Conservation (phyloP, 768 basidiomycete species). For the Pleurotus tuber-regium region DNA sequence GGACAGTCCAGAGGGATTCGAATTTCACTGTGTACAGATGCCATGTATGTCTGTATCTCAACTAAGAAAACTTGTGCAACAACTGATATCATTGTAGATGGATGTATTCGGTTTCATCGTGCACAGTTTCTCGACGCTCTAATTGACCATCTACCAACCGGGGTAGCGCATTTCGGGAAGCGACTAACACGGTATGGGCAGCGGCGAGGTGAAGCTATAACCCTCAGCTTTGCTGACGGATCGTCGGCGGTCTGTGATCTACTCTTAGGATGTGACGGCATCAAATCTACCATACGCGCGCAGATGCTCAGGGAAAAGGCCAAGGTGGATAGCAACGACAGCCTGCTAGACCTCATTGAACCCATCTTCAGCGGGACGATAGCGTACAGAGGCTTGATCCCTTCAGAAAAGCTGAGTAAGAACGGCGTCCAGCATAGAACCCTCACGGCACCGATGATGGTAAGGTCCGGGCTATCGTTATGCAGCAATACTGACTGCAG, state of each 20-base stretch:
- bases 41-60: slow-evolving; percentile 31
- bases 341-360: slow-evolving; percentile 31
- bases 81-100: slow-evolving; percentile 28
- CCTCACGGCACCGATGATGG: slow-evolving; percentile 42
- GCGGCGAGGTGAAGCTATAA: slow-evolving; percentile 15
- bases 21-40: slow-evolving; percentile 37
- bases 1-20: slow-evolving; percentile 37
- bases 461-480: slow-evolving; percentile 17
- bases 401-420: slow-evolving; percentile 23
- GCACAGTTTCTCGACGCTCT: slow-evolving; percentile 46
- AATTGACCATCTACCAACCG: slow-evolving; percentile 29
- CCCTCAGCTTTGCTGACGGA: slow-evolving; percentile 29
- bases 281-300: slow-evolving; percentile 32
- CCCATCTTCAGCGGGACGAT: slow-evolving; percentile 46
- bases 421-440: slow-evolving; percentile 29
- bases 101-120: slow-evolving; percentile 46
- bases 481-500: neutral
- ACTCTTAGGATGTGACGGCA: slow-evolving; percentile 46
- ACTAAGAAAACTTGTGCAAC: neutral
- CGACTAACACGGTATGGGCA: slow-evolving; percentile 27
- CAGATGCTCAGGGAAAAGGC: slow-evolving; percentile 28
- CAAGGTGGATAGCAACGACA: slow-evolving; percentile 19
- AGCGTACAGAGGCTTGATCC: slow-evolving; percentile 45
- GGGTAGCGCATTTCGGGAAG: slow-evolving; percentile 36
- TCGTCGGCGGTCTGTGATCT: slow-evolving; percentile 36